A percentile compares a stretch with the other conserved stretches of the same genome.
These are phyloP conservation scores for Alopecurus myosuroides DNA, from an alignment of 176 grass and related monocot species.

Conservation along the genomic window DNA sequence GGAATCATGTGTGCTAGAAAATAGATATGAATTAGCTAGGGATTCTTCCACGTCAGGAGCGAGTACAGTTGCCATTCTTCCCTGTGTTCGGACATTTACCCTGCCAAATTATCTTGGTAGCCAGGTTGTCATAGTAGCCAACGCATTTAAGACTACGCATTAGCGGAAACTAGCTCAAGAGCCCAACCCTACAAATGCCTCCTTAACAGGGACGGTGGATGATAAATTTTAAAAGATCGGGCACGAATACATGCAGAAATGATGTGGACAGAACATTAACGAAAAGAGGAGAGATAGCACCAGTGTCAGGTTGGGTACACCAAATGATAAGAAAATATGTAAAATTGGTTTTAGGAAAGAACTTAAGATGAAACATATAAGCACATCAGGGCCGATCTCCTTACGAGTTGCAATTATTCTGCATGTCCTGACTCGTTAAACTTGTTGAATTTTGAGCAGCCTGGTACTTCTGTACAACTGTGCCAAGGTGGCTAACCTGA, in stretches of 20 bases:
- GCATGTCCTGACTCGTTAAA: slow-evolving; percentile 80
- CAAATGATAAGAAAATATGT: slow-evolving; percentile 6
- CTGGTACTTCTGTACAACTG: slow-evolving; percentile 89
- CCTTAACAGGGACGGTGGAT: slow-evolving; percentile 1
- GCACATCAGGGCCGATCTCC: slow-evolving; percentile 15
- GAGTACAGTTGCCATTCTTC: neutral
- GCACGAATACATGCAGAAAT: neutral
- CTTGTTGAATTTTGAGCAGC: slow-evolving; percentile 67
- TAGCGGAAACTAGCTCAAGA: neutral
- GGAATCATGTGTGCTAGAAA: neutral
- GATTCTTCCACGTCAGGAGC: neutral
- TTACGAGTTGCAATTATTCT: slow-evolving; percentile 98
- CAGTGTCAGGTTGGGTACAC: neutral
- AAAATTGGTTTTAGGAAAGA: slow-evolving; percentile 22
- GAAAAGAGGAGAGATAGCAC: slow-evolving; percentile 2
- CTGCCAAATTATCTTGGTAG: neutral
- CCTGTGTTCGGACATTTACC: neutral
- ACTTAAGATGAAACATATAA: neutral
- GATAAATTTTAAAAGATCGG: slow-evolving; percentile 5
- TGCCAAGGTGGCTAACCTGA: slow-evolving; percentile 83
- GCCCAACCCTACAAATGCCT: neutral
- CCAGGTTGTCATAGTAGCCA: neutral
- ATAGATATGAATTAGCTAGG: neutral
- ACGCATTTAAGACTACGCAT: neutral
- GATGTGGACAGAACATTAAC: neutral